These are phyloP conservation scores for Sherardia arvensis DNA, from an alignment of 257 asterid genomes.

Conservation along the genomic window DNA sequence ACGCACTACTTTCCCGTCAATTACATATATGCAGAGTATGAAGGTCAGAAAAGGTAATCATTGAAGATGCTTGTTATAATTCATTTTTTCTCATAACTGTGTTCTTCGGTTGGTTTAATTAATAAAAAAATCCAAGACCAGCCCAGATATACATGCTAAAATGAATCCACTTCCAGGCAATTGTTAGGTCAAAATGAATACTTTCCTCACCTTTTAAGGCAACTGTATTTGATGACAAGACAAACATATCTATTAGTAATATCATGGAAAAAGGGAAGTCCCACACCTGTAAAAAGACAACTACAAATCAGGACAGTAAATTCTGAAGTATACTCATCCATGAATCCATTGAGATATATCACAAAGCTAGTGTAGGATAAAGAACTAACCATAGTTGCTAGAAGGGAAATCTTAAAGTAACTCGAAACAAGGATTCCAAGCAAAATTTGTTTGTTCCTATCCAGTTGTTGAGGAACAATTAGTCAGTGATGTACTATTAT, in stretches of 20 bases:
- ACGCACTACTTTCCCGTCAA: neutral
- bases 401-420: constrained; percentile 71
- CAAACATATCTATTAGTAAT: constrained; percentile 63
- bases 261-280: constrained; percentile 65
- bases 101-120: neutral
- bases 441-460: constrained; percentile 53
- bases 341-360: neutral
- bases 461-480: constrained; percentile 11
- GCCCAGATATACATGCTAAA: neutral
- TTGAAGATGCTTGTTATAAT: neutral
- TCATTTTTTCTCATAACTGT: neutral
- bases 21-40: neutral
- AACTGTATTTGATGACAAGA: constrained; percentile 66
- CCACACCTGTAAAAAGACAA: constrained; percentile 55
- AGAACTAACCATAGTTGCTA: constrained; percentile 66
- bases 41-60: neutral
- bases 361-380: neutral
- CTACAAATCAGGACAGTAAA: neutral
- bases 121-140: neutral
- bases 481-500: neutral
- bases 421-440: constrained; percentile 57
- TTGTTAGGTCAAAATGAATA: neutral
- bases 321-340: neutral
- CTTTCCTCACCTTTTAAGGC: constrained; percentile 57
- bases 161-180: neutral